These are phyloP conservation scores for Porpolomopsis calyptriformis DNA, from an alignment of 768 basidiomycete genomes.

Conservation along the genomic window DNA sequence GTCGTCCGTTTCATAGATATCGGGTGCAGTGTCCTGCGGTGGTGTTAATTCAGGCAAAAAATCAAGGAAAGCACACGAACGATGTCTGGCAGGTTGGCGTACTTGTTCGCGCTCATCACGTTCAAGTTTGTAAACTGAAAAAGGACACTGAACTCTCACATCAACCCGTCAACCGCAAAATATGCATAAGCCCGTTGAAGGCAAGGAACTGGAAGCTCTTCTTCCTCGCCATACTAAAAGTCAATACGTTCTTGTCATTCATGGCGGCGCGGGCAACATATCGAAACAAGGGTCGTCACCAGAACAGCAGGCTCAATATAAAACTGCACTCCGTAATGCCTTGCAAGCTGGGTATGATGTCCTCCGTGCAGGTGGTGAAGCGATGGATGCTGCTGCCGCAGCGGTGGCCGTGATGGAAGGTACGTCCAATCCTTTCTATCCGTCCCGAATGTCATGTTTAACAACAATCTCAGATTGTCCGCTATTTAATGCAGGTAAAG, in stretches of 20 bases:
- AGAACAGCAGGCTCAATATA: slow-evolving; percentile 49
- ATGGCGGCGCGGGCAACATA: slow-evolving; percentile 76
- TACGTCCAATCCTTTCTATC: slow-evolving; percentile 14
- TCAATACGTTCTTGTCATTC: slow-evolving; percentile 49
- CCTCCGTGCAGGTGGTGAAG: slow-evolving; percentile 59
- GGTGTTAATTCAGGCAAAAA: slow-evolving; percentile 6
- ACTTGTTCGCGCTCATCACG: slow-evolving; percentile 62
- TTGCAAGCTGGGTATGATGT: slow-evolving; percentile 54
- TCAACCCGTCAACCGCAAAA: too few species aligned
- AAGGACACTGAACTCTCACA: too few species aligned
- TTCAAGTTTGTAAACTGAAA: not conserved
- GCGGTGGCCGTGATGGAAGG: slow-evolving; percentile 70
- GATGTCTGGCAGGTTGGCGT: slow-evolving; percentile 85
- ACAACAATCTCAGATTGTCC: slow-evolving; percentile 44
- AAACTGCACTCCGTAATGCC: slow-evolving; percentile 40
- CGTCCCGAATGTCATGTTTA: not conserved
- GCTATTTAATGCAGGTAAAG: slow-evolving; percentile 71
- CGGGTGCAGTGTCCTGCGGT: slow-evolving; percentile 74
- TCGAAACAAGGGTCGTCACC: slow-evolving; percentile 44
- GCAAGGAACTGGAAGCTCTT: too few species aligned
- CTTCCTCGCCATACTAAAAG: not conserved
- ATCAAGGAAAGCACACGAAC: slow-evolving; percentile 34
- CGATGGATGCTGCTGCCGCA: slow-evolving; percentile 72
- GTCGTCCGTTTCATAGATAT: slow-evolving; percentile 89
- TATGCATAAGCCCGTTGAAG: too few species aligned